phyloP scores from a whole-genome alignment of 257 asterid genomes.

The Scutellaria barbata region DNA sequence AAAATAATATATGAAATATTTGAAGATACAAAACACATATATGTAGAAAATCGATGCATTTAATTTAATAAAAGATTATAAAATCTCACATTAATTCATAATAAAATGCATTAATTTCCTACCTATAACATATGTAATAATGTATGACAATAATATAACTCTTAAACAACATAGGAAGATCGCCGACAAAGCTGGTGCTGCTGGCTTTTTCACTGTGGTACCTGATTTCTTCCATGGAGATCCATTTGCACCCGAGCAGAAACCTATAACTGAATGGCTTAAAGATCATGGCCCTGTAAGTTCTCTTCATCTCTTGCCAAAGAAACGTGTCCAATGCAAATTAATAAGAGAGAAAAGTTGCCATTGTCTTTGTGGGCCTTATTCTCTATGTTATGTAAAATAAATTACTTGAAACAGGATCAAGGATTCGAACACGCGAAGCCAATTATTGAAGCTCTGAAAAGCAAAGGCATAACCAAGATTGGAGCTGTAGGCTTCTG shows the following conservation, averaged over 20 bases:
- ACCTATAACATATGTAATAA: too few species aligned
- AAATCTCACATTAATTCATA: too few species aligned
- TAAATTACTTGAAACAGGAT: constrained; percentile 38
- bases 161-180: constrained; percentile 49
- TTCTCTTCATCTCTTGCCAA: neutral
- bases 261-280: constrained; percentile 50
- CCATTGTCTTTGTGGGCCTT: neutral
- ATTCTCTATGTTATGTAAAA: neutral
- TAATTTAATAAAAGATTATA: too few species aligned
- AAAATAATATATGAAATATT: too few species aligned
- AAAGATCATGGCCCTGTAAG: constrained; percentile 68
- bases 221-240: constrained; percentile 71
- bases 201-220: constrained; percentile 63
- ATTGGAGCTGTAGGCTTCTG: constrained; percentile 76
- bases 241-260: constrained; percentile 44
- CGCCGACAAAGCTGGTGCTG: constrained; percentile 68
- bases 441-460: constrained; percentile 60
- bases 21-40: too few species aligned
- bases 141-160: neutral
- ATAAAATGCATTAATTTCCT: too few species aligned
- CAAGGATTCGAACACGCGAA: constrained; percentile 65
- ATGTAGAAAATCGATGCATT: too few species aligned
- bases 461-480: constrained; percentile 57
- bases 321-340: too few species aligned
- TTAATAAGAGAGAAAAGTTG: too few species aligned